Evolutionary conservation across 2,329 filamentous ascomycete species (phyloP), one percentile per base, ranked within the genome.

Genomic region (Microcyclosporella mali): DNA sequence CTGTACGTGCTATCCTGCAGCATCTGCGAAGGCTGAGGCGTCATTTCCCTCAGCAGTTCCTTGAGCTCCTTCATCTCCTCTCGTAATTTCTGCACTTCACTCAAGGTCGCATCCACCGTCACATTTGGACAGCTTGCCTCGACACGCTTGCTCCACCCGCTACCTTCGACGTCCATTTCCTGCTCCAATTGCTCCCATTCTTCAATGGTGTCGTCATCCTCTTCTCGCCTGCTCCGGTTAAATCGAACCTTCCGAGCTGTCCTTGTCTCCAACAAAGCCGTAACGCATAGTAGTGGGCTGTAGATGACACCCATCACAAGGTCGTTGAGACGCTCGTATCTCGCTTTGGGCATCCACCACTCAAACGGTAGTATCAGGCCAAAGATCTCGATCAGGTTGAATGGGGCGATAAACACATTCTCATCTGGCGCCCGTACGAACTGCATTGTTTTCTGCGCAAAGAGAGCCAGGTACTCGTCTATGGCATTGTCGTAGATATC

Each of bases 341-440:
- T 66, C 6, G 71, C 57, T 49, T 79, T 78, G n/a, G 78, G 70
- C 72, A 98, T 75, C 92, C 90, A 98, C 92, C 92, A 98, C 70
- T 97, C 92, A 40, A 94, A 82, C 0, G 86, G 86, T 0, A 94
- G 60, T 30, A 85, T 77, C 2, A 95, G 76, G 47, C 78, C 71
- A 48, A 95, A 73, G 14, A 97, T 81, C 64, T 98, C 92, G 47
- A 98, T 77, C 2, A 98, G 74, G 63, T 98, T 98, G 67, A 98
- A 85, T 0, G 92, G 92, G 0, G 92, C 82, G 58, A 98, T 95
- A 67, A 92, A 98, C 42, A 98, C 92, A 56, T 98, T 98, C 65
- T 98, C 92, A 57, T 98, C 92, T 0, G 92, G 92, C 0, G 92
- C 92, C 37, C 92, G 86, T 14, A 97, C 87, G 58, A 95, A 98